phyloP scores from a whole-genome alignment of 2,329 filamentous ascomycete species.

The Alternaria brassicae region DNA sequence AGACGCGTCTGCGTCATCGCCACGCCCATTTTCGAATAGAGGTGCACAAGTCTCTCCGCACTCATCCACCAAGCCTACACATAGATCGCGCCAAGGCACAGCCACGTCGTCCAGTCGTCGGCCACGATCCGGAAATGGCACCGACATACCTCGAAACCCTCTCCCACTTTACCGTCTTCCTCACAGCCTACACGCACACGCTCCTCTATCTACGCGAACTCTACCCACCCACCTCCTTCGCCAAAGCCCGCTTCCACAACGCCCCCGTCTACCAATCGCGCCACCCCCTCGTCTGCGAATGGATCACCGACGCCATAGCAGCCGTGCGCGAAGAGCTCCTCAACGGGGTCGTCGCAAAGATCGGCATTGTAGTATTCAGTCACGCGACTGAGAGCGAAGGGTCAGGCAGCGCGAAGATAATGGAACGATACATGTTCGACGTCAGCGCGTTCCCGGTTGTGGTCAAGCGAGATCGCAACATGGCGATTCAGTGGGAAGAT shows the following conservation, averaged over 20 bases:
- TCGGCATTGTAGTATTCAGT: conserved; percentile 64
- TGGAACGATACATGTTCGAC: conserved; percentile 68
- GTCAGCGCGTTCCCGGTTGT: conserved; percentile 64
- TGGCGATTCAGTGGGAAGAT: conserved; percentile 56
- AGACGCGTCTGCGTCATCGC: conserved; percentile 15
- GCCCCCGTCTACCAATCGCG: conserved; percentile 84
- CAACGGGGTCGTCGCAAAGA: conserved; percentile 59
- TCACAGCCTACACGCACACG: conserved; percentile 83
- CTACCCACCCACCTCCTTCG: conserved; percentile 80
- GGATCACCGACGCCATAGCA: conserved; percentile 81
- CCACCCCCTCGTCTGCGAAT: conserved; percentile 83
- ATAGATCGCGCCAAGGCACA: not conserved
- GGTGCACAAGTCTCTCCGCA: not conserved
- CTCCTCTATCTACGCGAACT: conserved; percentile 82
- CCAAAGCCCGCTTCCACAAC: conserved; percentile 81
- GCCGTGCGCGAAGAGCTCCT: conserved; percentile 75
- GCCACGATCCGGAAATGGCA: conserved; percentile 26
- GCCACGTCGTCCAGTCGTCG: not conserved
- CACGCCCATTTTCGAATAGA: not conserved
- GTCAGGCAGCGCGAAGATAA: conserved; percentile 54
- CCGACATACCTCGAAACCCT: conserved; percentile 60
- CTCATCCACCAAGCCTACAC: not conserved
- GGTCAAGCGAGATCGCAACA: conserved; percentile 55
- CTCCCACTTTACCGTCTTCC: conserved; percentile 76
- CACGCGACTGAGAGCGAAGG: conserved; percentile 37